Evolutionary conservation across 495 filamentous ascomycete species (phyloP), one percentile per base, ranked within the genome.

Genomic region (Saxophila tyrrhenica): DNA sequence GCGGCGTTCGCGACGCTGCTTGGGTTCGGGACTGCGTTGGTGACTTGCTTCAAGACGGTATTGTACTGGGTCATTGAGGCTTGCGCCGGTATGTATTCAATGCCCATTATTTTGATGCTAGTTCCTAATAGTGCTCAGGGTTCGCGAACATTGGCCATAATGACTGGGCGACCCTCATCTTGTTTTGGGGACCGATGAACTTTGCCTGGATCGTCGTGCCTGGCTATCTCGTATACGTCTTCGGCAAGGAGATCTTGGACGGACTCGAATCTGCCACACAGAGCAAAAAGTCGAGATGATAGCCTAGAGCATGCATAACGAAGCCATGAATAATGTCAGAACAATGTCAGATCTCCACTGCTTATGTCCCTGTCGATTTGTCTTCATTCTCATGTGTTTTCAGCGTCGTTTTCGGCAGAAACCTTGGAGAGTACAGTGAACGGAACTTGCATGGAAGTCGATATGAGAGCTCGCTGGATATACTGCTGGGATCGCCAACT

Each of bases 1-100:
- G 88, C 79, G 2, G 85, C 76, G 0, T 59, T 74, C 46, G 84
- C 87, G 1, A 74, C 84, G 35, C 55, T 95, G 51, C 59, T 86
- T 21, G 86, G 76, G 3, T 91, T 84, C 58, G 73, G 75, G 25
- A 76, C 82, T 1, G 80, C 80, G 5, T 73, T 89, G 2, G 85
- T 92, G 84, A 95, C 91, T 1, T 61, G 92, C 0, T 84, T 81
- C 69, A 95, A 95, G 79, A 95, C 90, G 16, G 62, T 86, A 51
- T 69, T 97, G 16, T 97, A 95, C 63, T 84, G 89, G 89, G 64
- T 90, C 29, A 85, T 85, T 59, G 89, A 94, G 67, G 73, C 76
- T 43, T 90, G 76, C 67, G 86, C 84, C 3, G 85, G 56, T 59
- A 55, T 10, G 51, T 50, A 11, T 13, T 2, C 13, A 3, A 13